A percentile compares a stretch with the other conserved stretches of the same genome.
phyloP scores from a whole-genome alignment of 2,329 filamentous ascomycete species.

The Paradendryphiella salina region DNA sequence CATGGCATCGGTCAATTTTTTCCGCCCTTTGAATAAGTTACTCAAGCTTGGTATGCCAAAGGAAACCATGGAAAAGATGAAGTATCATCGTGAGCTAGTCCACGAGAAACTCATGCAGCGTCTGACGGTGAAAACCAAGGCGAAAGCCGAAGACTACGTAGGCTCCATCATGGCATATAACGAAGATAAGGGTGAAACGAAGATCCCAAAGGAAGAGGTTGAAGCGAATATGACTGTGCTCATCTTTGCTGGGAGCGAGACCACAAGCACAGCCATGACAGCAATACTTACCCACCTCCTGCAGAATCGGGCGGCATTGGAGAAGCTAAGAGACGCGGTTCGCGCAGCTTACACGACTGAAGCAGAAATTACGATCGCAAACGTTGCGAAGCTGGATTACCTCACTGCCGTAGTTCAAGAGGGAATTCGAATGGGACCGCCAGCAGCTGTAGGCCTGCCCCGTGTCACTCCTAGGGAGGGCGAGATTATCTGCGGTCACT shows the following conservation, averaged over 20 bases:
- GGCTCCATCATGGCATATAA: slow-evolving; percentile 32
- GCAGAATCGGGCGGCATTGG: slow-evolving; percentile 9
- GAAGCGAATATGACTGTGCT: slow-evolving; percentile 41
- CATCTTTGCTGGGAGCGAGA: slow-evolving; percentile 48
- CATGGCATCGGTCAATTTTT: slow-evolving; percentile 31
- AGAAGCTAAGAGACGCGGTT: neutral
- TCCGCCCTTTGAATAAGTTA: slow-evolving; percentile 22
- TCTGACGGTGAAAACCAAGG: slow-evolving; percentile 35
- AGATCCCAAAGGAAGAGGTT: slow-evolving; percentile 37
- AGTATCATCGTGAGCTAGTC: slow-evolving; percentile 20
- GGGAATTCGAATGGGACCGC: slow-evolving; percentile 35
- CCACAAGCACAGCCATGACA: slow-evolving; percentile 43
- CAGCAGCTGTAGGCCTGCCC: slow-evolving; percentile 20
- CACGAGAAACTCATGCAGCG: slow-evolving; percentile 29
- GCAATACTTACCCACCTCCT: slow-evolving; percentile 40
- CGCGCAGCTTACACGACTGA: neutral
- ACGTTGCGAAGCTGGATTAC: slow-evolving; percentile 22
- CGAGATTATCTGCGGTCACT: slow-evolving; percentile 17
- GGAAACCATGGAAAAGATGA: slow-evolving; percentile 17
- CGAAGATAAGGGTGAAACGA: slow-evolving; percentile 24
- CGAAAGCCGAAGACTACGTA: slow-evolving; percentile 31
- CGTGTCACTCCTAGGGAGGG: slow-evolving; percentile 12
- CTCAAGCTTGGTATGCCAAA: slow-evolving; percentile 16
- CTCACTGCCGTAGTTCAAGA: slow-evolving; percentile 33
- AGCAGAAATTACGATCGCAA: neutral